These are phyloP conservation scores for Cladosporium velox DNA, from an alignment of 2,329 filamentous ascomycete genomes.

Conservation along the genomic window DNA sequence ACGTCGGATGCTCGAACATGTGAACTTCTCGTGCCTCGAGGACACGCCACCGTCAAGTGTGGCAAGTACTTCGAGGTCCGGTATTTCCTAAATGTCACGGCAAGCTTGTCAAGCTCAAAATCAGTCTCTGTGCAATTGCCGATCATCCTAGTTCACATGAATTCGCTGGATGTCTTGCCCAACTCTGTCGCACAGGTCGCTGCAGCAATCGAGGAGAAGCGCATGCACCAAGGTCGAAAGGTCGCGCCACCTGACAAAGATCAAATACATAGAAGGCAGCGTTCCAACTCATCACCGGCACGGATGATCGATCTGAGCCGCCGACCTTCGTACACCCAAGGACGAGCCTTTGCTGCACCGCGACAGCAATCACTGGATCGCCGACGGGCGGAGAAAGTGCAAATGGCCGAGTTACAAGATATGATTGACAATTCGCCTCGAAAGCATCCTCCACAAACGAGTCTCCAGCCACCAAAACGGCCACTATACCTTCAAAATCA, in stretches of 20 bases:
- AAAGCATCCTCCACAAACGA: constrained; percentile 35
- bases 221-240: constrained; percentile 24
- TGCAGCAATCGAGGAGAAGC: constrained; percentile 56
- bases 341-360: constrained; percentile 55
- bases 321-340: constrained; percentile 47
- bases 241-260: constrained; percentile 1
- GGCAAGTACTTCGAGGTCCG: constrained; percentile 60
- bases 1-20: constrained; percentile 52
- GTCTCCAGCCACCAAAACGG: constrained; percentile 13
- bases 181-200: constrained; percentile 59
- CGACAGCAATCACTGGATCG: constrained; percentile 54
- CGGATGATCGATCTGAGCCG: constrained; percentile 9
- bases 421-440: constrained; percentile 48
- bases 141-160: constrained; percentile 60
- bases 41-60: constrained; percentile 54
- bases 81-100: constrained; percentile 56
- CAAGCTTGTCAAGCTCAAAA: constrained; percentile 50
- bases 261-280: constrained; percentile 11
- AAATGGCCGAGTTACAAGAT: constrained; percentile 45
- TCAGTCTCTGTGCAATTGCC: constrained; percentile 56
- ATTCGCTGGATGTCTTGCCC: constrained; percentile 58
- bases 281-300: constrained; percentile 14
- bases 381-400: constrained; percentile 44
- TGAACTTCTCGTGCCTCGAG: constrained; percentile 53
- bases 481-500: constrained; percentile 24